Conservation (phyloP, 495 filamentous ascomycete species). For the Barbatosphaeria neglecta region DNA sequence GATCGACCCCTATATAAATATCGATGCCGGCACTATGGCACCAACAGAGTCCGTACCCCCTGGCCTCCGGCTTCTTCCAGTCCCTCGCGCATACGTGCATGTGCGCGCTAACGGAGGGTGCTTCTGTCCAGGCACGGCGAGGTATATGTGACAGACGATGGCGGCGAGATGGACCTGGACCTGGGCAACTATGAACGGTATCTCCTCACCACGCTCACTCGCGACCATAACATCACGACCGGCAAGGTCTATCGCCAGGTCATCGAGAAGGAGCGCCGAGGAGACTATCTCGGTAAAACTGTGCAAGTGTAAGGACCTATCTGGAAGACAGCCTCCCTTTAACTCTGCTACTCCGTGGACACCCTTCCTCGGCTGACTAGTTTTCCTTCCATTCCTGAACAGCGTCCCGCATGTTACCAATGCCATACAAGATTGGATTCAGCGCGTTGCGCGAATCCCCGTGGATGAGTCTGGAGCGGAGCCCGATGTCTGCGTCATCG, state of each 20-base stretch:
- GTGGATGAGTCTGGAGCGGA: slow-evolving; percentile 73
- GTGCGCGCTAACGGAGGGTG: slow-evolving; percentile 30
- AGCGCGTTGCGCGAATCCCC: slow-evolving; percentile 72
- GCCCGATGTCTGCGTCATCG: slow-evolving; percentile 83
- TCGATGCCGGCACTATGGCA: no score
- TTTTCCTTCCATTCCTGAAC: no score
- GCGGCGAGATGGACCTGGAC: slow-evolving; percentile 57
- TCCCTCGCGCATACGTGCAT: no score
- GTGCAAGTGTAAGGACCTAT: no score
- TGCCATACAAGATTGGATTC: slow-evolving; percentile 86
- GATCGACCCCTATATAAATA: no score
- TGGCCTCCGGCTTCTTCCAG: no score
- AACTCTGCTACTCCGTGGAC: no score
- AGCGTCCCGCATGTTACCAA: slow-evolving; percentile 88
- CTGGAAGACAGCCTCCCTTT: no score
- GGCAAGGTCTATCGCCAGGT: slow-evolving; percentile 91
- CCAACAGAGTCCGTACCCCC: no score
- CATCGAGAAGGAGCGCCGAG: slow-evolving; percentile 51
- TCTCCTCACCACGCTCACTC: slow-evolving; percentile 48
- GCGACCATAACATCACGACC: slow-evolving; percentile 87
- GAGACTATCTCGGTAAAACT: slow-evolving; percentile 83
- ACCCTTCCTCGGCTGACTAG: no score
- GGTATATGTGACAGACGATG: no score
- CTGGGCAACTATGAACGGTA: slow-evolving; percentile 92
- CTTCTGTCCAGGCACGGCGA: slow-evolving; percentile 29